These are phyloP conservation scores for Triticum dicoccoides DNA, from an alignment of 176 grass and related monocot species.

Conservation along the genomic window DNA sequence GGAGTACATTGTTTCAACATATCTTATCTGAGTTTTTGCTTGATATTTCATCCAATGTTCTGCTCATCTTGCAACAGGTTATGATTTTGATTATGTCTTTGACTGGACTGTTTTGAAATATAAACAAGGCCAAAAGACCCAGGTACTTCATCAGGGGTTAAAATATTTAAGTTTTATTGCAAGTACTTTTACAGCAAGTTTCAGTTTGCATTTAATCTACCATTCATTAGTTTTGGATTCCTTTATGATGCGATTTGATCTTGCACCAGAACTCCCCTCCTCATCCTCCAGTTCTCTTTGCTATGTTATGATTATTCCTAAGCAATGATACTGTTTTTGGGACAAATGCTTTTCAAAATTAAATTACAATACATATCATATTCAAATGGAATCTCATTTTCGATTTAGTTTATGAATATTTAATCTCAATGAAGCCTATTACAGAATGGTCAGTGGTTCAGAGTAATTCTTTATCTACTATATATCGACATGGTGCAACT, in stretches of 20 bases:
- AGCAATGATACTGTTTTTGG: background rate
- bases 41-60: conserved; percentile 30
- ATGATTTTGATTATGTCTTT: conserved; percentile 93
- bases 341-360: background rate
- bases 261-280: background rate
- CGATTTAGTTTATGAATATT: background rate
- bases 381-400: too few species aligned
- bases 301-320: background rate
- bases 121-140: conserved; percentile 66
- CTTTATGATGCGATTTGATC: background rate
- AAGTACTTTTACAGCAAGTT: background rate
- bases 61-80: conserved; percentile 50
- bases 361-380: background rate
- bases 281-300: background rate
- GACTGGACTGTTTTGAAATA: conserved; percentile 93
- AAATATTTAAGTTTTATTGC: background rate
- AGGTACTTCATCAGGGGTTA: conserved; percentile 28
- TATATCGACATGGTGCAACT: background rate
- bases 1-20: background rate
- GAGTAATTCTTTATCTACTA: background rate
- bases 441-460: background rate
- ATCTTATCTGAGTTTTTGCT: conserved; percentile 6
- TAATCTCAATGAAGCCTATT: background rate
- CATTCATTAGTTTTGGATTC: background rate
- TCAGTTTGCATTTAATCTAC: background rate